Evolutionary conservation across 495 filamentous ascomycete species (phyloP).

Genomic region (Daldinia bambusicola): DNA sequence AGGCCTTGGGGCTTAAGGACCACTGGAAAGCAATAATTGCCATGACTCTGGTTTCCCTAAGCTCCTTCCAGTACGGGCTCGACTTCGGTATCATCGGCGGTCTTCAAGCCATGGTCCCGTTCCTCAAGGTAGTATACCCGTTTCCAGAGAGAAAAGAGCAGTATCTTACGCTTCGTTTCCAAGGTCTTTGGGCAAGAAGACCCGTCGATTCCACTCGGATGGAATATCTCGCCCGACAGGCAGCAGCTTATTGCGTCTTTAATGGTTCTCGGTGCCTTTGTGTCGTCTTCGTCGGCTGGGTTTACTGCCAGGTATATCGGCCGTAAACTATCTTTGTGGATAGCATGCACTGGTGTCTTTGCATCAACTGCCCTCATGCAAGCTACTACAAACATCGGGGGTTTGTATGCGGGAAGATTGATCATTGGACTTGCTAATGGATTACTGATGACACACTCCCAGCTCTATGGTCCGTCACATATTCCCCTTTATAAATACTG

Average conservation of each 20-base stretch:
- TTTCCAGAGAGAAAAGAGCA: background rate
- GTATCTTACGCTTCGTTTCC: background rate
- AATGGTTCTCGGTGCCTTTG: slow-evolving; percentile 70
- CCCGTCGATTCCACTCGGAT: slow-evolving; percentile 58
- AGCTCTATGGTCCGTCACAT: slow-evolving; percentile 58
- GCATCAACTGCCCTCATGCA: slow-evolving; percentile 68
- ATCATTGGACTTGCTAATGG: slow-evolving; percentile 68
- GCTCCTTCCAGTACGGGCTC: slow-evolving; percentile 70
- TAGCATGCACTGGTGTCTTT: slow-evolving; percentile 60
- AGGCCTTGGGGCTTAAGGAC: slow-evolving; percentile 44
- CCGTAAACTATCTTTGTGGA: slow-evolving; percentile 60
- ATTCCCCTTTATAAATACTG: background rate
- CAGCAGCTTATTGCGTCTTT: slow-evolving; percentile 68
- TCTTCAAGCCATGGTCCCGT: slow-evolving; percentile 71
- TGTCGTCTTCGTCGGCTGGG: slow-evolving; percentile 64
- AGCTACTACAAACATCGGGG: slow-evolving; percentile 61
- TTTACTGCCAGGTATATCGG: slow-evolving; percentile 60
- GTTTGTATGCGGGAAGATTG: slow-evolving; percentile 65
- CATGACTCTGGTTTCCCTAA: slow-evolving; percentile 60
- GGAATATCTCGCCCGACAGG: slow-evolving; percentile 63
- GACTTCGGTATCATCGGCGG: slow-evolving; percentile 71
- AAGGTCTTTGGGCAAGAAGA: slow-evolving; percentile 57
- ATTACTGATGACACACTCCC: slow-evolving; percentile 68
- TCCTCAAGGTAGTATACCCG: slow-evolving; percentile 55
- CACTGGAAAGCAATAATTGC: slow-evolving; percentile 57